Base-by-base conservation (phyloP, 805 yeast species). In the Zygosaccharomyces rouxii region DNA sequence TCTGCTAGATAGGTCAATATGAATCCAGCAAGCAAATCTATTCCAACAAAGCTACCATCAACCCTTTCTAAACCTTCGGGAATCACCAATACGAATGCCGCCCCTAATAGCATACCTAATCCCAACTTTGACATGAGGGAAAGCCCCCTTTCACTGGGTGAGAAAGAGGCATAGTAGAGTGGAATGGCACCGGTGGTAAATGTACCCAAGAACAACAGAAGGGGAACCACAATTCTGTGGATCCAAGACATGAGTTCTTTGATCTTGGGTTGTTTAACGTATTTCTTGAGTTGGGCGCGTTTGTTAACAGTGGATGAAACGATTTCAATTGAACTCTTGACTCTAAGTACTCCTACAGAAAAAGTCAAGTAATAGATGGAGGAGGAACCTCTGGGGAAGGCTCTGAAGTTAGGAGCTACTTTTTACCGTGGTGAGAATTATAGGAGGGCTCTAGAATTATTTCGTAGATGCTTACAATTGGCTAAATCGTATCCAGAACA, bases 51-150 rank as follows among this genome's bases (percentile, higher is more conserved):
- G 38, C 68, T 69, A 3, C 63, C 63, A 18, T 57, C 57, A 7
- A 29, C 44, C 35, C 60, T 58, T 21, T 57, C 67, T 30, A 65
- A 58, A 3, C 84, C 85, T 57, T 81, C 86, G 0, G 85, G 85
- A 19, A 81, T 71, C 9, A 80, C 77, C 16, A 81, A 60, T 47
- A 75, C 72, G 47, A 79, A 65, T 0, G 81, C 73, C 0, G 84
- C 76, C 3, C 84, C 79, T 9, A 79, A 60, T 44, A 81, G 63
- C 55, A 81, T 67, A 1, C 85, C 86, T 52, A 77, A 71, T 49
- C 83, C 78, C 55, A 80, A 70, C 10, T 74, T 70, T 1, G 84
- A 75, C 7, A 75, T 54, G 26, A 60, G 51, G 21, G 66, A 63
- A 28, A 77, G 51, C 33, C 58, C 63, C 25, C 54, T 46, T 35